Evolutionary conservation across 73 alveolate genomes (phyloP).

Genomic region (Paramecium primaurelia): DNA sequence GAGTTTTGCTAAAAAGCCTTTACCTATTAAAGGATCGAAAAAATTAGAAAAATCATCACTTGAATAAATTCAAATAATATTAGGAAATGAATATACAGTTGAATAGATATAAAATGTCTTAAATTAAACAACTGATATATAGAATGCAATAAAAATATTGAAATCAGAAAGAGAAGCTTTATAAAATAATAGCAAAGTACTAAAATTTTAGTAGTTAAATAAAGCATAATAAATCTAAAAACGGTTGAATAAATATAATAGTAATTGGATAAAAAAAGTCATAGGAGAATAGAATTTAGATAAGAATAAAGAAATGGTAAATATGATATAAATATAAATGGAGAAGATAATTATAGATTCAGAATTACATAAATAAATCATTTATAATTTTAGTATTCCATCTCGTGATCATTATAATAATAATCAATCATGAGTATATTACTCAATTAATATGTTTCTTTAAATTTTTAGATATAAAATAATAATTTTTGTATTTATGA

Average conservation of each 20-base stretch:
- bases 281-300: background rate
- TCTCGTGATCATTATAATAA: conserved; percentile 4
- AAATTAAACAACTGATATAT: background rate
- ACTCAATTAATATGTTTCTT: background rate
- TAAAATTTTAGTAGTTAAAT: background rate
- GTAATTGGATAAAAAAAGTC: background rate
- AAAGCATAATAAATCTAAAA: background rate
- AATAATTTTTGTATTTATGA: background rate
- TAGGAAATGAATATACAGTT: background rate
- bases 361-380: background rate
- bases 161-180: conserved; percentile 24
- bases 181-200: background rate
- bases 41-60: background rate
- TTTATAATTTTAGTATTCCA: background rate
- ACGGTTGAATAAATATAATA: background rate
- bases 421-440: background rate
- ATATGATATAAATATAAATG: background rate
- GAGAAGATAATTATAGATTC: background rate
- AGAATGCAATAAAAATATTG: conserved; percentile 1
- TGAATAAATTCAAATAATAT: background rate
- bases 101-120: background rate
- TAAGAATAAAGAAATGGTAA: background rate
- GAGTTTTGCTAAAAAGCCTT: conserved; percentile 13
- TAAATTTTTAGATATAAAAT: too few relatives aligned
- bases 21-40: background rate